Evolutionary conservation across 2,329 filamentous ascomycete genomes (phyloP), one percentile per base, ranked within the genome.

Genomic region (Didymella arachidicola): DNA sequence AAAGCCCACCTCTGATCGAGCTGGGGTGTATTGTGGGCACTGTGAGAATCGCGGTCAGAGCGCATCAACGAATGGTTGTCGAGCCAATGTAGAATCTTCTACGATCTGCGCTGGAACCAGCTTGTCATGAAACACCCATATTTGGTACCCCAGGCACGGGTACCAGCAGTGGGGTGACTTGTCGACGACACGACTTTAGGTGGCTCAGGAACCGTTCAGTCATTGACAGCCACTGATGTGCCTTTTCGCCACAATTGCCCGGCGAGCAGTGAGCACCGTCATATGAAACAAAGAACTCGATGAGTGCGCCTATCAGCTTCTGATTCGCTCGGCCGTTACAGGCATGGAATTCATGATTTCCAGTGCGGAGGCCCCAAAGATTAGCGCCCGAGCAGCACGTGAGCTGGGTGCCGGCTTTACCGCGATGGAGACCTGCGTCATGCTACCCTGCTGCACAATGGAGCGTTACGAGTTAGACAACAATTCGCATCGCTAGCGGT

Each of bases 361-460:
- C 48, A 47, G 47, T 51, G 54, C 54, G 54, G 54, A 57, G 43
- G 39, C 36, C 39, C 50, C 50, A 51, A 54, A 41, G 50, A 36
- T 51, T 59, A 59, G 56, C 56, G 56, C 50, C 56, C 56, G 45
- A 41, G 22, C 12, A 19, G 50, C 56, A 59, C 56, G 50, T 59
- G 56, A 59, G 45, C 12, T 29, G 45, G 30, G n/a, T 57, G 54
- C 39, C 50, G 56, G 46, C 34, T 54, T 51, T 59, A 45, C 56
- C 56, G 50, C 39, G 29, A 29, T 50, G 22, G 36, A 46, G 27
- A 54, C 45, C 45, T 59, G 56, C 56, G 56, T 59, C 56, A 59
- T 59, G 46, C 19, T 50, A 16, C 50, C 50, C 19, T 50, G 46
- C 39, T 54, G 56, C 56, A 54, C 34, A 46, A 54, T 34, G 45